phyloP scores from a whole-genome alignment of 495 filamentous ascomycete species.

The Xylaria palmicola region DNA sequence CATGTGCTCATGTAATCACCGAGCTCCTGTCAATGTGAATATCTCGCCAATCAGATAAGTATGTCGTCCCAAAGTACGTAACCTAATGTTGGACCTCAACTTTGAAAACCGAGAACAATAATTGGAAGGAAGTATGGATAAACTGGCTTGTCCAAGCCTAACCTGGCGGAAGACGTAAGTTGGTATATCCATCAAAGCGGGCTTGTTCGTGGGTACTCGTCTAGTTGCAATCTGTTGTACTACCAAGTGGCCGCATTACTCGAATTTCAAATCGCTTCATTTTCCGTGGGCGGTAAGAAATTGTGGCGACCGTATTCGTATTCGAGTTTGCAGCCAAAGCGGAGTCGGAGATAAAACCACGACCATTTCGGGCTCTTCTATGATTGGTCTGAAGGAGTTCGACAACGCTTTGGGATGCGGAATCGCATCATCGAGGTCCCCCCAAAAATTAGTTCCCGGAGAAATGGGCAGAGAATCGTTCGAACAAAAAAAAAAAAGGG shows the following conservation, averaged over 20 bases:
- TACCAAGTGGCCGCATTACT: neutral
- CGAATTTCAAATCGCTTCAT: neutral
- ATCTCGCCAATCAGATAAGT: too few relatives aligned
- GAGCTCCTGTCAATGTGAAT: too few relatives aligned
- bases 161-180: too few relatives aligned
- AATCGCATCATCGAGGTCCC: neutral
- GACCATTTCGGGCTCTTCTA: neutral
- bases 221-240: neutral
- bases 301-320: constrained; percentile 9
- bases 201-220: too few relatives aligned
- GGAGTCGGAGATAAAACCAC: constrained; percentile 5
- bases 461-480: constrained; percentile 12
- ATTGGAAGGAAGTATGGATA: too few relatives aligned
- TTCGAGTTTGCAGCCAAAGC: constrained; percentile 10
- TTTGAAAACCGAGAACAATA: too few relatives aligned
- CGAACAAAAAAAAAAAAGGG: neutral
- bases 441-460: neutral
- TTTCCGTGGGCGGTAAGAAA: neutral
- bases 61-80: too few relatives aligned
- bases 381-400: constrained; percentile 3
- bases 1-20: too few relatives aligned
- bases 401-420: neutral
- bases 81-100: too few relatives aligned
- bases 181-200: neutral
- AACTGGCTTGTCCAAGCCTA: too few relatives aligned